Base-by-base conservation (phyloP, 2,329 filamentous ascomycete species). In the Alternaria sp. region DNA sequence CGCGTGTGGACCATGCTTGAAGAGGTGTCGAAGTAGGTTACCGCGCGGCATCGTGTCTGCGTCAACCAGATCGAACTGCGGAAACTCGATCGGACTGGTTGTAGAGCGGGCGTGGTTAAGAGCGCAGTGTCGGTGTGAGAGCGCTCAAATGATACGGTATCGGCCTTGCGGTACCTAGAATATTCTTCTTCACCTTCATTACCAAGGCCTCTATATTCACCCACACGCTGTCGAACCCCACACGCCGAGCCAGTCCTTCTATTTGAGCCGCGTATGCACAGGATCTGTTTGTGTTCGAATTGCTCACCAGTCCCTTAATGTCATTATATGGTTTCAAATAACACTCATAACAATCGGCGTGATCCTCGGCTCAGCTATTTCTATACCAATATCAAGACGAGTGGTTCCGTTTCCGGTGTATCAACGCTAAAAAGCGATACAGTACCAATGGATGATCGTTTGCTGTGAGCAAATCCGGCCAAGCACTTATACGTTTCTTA, bases 1-100 rank as follows among this genome's bases (percentile, higher is more conserved):
- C 3, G 28, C 18, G 16, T 63, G 44, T 5, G 54, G 12, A 8
- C 55, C 48, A 18, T 66, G 57, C 24, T 62, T 66, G 44, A 71
- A 69, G 28, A 68, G 57, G 41, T 65, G 62, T 22, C 62, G 67
- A 2, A 71, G 44, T 1, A 69, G 51, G 20, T 9, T 64, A 22
- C 44, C 51, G 2, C 39, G 55, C 12, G 60, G 38, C 63, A 67
- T 67, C 1, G 24, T 41, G 12, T 30, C 14, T 24, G 14, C 7
- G 18, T 16, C 26, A 18, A 8, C 8, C 14, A 6, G 3, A 41
- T 36, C 20, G 9, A 16, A 18, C 3, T 24, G 39, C 11, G 20
- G 7, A 16, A 24, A 14, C 4, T 14, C 1, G 12, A 16, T 24
- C 16, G 5, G 6, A 12, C 18, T 42, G 6, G 7, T 8, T 16